Evolutionary conservation across 2,329 filamentous ascomycete genomes (phyloP), one percentile per base, ranked within the genome.

Genomic region (Nemania serpens): DNA sequence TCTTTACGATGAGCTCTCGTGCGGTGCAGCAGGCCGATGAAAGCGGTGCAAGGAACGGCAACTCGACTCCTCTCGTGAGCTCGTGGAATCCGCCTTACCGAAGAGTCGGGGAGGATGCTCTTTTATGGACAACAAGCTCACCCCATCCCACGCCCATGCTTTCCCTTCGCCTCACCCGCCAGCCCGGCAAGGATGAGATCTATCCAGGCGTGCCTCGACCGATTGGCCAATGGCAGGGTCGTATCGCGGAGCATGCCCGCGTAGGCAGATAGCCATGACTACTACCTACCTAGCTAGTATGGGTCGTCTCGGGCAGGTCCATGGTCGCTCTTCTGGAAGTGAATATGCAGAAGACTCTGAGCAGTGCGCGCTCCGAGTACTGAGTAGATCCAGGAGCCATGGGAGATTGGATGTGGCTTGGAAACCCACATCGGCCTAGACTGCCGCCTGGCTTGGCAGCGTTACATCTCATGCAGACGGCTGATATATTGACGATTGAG

Each of bases 141-240:
- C 5, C 36, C 11, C 33, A 22, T 7, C 22, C 33, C 34, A 52
- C 48, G 15, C 18, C 37, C 11, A 5, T 37, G n/a, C 17, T 25
- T n/a, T 39, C 3, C 29, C 53, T 42, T 56, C n/a, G 17, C 41
- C 25, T 25, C 22, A 20, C 10, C 29, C 25, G 12, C 15, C 36
- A 12, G 13, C 43, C 3, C 18, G 5, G 11, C 12, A 45, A 49
- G 34, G 18, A 49, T n/a, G 25, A 53, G 17, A 36, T 25, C 20
- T 46, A 10, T 17, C 22, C 25, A 29, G 25, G 25, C 25, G 7
- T 29, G 25, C 25, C 15, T 18, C 9, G 12, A 50, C 18, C 34
- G 20, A 56, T 45, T 41, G 57, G 11, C 57, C 53, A 60, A 63
- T 60, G 13, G 37, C 12, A 53, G 11, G 18, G 42, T 6, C 13